Evolutionary conservation across 345 rosid species (phyloP).

Genomic region (Eucalyptus sp.): DNA sequence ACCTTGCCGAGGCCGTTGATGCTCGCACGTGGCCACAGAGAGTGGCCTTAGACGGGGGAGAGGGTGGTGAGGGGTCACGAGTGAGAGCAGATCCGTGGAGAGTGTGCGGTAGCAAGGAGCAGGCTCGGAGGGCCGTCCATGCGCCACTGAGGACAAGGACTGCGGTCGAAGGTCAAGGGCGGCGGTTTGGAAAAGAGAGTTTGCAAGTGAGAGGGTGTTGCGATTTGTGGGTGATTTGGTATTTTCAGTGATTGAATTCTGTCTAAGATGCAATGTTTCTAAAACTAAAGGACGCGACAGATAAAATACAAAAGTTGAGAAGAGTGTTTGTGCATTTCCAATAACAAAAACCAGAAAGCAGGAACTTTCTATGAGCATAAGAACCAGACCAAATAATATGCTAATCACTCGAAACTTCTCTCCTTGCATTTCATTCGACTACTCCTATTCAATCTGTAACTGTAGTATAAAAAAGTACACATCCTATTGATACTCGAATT

Average conservation of each 20-base stretch:
- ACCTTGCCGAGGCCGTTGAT: background rate
- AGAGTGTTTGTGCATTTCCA: background rate
- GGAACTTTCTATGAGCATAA: background rate
- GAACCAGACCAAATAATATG: background rate
- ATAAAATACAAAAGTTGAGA: background rate
- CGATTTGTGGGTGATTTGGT: background rate
- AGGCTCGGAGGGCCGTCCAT: background rate
- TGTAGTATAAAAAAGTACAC: background rate
- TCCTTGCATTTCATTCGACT: background rate
- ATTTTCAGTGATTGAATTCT: background rate
- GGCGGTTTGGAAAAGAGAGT: background rate
- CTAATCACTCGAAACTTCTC: background rate
- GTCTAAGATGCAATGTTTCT: background rate
- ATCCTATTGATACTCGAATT: background rate
- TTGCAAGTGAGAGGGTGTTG: background rate
- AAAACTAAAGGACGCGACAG: background rate
- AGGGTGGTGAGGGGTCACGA: background rate
- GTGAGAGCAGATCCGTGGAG: background rate
- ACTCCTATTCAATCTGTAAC: background rate
- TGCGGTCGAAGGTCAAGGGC: background rate
- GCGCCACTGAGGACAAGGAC: background rate
- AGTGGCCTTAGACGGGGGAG: background rate
- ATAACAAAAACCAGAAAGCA: background rate
- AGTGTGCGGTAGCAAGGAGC: background rate
- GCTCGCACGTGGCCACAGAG: background rate